Base-by-base conservation (phyloP, 2,329 filamentous ascomycete species). In the Beauveria sp. region DNA sequence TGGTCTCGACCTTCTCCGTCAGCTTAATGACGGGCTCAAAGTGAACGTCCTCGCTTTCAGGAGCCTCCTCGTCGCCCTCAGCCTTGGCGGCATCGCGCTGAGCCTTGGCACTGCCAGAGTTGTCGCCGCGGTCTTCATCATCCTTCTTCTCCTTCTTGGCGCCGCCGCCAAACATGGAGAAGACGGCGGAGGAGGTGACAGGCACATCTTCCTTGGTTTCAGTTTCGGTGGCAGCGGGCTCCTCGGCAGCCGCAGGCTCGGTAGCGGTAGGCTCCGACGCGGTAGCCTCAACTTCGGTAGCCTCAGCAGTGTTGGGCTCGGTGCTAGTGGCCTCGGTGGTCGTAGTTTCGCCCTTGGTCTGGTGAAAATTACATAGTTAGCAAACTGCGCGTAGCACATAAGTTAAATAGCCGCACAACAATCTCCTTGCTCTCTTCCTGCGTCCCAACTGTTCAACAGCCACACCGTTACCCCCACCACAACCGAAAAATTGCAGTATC, bases 131-230 rank as follows among this genome's bases (percentile, higher is more conserved):
- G 68, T 90, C 91, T 72, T 90, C 90, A 38, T 89, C 80, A 63
- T 90, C 88, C 83, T 95, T 96, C 84, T 91, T 93, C 80, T 95
- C 91, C 82, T 96, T 98, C 86, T 96, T 96, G 64, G 90, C 90
- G 65, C 95, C 95, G 66, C 95, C 95, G 69, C 95, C 95, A 73
- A 99, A 99, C 95, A 99, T 98, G 77, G 91, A 93, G 82, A 98
- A 98, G 66, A 98, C 90, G 68, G 84, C 82, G 9, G 85, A 85
- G 20, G 81, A 80, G 65, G 79, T 84, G 60, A 83, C 78, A 62
- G 79, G 75, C 71, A 77, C 73, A 43, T 62, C 68, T 49, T 71
- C 69, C 38, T 67, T 67, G 46, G 63, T 58, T 38, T 63, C 62
- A 38, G 67, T 65, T 22, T 65, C 58, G 47, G 66, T 65, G 40